Percentiles rank a stretch among this genome's conserved stretches.
Evolutionary conservation across 306 rosid genomes (phyloP).

Genomic region (Senna tora): DNA sequence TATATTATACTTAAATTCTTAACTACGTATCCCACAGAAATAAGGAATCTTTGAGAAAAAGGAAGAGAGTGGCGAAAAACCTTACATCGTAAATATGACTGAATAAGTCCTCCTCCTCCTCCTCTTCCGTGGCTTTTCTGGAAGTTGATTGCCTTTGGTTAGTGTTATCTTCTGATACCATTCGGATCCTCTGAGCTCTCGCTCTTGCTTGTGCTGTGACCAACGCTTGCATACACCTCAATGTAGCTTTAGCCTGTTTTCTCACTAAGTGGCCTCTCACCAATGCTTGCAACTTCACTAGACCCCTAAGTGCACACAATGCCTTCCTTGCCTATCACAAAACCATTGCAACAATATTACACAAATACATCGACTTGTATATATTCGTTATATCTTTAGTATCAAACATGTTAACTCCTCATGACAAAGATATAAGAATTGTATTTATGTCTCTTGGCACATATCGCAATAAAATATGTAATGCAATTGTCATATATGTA

Average conservation of each 20-base stretch:
- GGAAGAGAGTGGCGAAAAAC: constrained; percentile 26
- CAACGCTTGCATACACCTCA: constrained; percentile 91
- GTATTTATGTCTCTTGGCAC: too few relatives aligned
- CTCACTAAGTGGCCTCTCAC: constrained; percentile 94
- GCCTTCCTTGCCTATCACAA: constrained; percentile 86
- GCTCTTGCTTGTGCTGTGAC: constrained; percentile 92
- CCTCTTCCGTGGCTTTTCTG: constrained; percentile 49
- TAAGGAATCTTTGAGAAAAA: too few relatives aligned
- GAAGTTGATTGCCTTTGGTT: constrained; percentile 53
- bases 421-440: too few relatives aligned
- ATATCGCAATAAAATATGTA: too few relatives aligned
- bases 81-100: constrained; percentile 64
- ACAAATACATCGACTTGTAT: too few relatives aligned
- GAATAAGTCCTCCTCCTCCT: constrained; percentile 55
- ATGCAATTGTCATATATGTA: too few relatives aligned
- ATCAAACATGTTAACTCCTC: too few relatives aligned
- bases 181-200: constrained; percentile 72
- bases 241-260: constrained; percentile 74
- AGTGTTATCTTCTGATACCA: constrained; percentile 50
- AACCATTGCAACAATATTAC: too few relatives aligned
- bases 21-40: too few relatives aligned
- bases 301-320: constrained; percentile 74
- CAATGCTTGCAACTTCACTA: constrained; percentile 91
- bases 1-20: too few relatives aligned
- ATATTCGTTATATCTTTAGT: too few relatives aligned